A percentile compares a stretch with the other conserved stretches of the same genome.
These are phyloP conservation scores for Scalesia atractyloides DNA, from an alignment of 129 eudicot species.

Conservation along the genomic window DNA sequence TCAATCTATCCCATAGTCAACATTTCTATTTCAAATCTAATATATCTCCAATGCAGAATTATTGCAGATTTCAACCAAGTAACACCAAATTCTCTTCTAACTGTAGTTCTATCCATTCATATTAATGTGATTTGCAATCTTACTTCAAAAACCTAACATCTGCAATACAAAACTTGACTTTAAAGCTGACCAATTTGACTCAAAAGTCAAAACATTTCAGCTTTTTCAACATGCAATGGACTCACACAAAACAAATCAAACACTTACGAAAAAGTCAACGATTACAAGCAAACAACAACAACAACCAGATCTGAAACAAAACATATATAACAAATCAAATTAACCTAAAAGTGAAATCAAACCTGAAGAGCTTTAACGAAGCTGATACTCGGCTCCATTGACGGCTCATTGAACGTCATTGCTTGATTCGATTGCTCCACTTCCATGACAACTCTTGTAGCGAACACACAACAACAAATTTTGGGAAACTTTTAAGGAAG, in stretches of 20 bases:
- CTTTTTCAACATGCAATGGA: constrained; percentile 6
- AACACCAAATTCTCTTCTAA: not conserved
- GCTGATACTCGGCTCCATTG: constrained; percentile 80
- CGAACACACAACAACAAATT: constrained; percentile 1
- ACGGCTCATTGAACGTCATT: constrained; percentile 60
- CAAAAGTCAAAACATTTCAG: not conserved
- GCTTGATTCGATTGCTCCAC: constrained; percentile 42
- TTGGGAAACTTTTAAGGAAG: not conserved
- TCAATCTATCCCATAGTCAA: not conserved
- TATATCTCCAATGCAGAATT: not conserved
- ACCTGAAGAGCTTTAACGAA: constrained; percentile 97
- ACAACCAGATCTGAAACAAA: constrained; percentile 48
- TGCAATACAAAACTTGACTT: not conserved
- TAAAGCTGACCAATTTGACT: constrained; percentile 9
- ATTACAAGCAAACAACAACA: not conserved
- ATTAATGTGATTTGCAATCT: not conserved
- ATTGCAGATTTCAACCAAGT: not conserved
- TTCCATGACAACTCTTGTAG: constrained; percentile 38
- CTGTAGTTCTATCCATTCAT: constrained; percentile 4
- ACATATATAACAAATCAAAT: not conserved
- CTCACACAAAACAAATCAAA: constrained; percentile 20
- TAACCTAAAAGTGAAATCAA: constrained; percentile 5
- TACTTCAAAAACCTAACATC: not conserved
- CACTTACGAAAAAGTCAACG: constrained; percentile 22
- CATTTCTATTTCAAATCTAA: not conserved